Base-by-base conservation (phyloP, 257 asterid genomes). In the Verbascum thapsus region DNA sequence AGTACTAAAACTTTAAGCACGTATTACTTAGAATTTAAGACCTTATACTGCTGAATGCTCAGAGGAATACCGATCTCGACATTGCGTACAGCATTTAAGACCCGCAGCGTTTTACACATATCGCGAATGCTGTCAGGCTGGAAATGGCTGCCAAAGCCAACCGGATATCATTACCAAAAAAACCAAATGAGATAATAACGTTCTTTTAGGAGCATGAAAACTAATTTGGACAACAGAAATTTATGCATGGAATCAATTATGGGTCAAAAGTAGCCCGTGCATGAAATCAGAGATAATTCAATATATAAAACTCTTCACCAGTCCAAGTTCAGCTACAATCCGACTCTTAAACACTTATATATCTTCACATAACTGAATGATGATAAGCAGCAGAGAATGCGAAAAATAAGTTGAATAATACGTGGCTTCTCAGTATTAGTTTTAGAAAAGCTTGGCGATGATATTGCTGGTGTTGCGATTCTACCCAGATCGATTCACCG, bases 31-130 rank as follows among this genome's bases (percentile, higher is more conserved):
- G 61, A 59, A 70, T 20, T 32, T 6, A 66, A 47, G 49, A 90
- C 99, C 97, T 94, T 84, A 78, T 87, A 94, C 72, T 94, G 97
- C 70, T 90, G 92, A 78, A 90, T 84, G 81, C 97, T 94, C 22
- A 90, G 85, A 68, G 99, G 95, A 71, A 85, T 85, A 23, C 97
- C 99, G 50, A 84, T 78, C 54, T 94, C 88, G 9, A 68, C 80
- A 61, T 81, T 75, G 69, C 96, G 95, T 43, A 85, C 97, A 67
- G 87, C 92, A 87, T 94, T 94, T 55, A 94, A 67, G 43, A 94
- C 95, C 53, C 97, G 96, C 66, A 94, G 77, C 43, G 72, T 85
- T 74, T 86, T 85, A 63, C 86, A 81, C 86, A 80, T 90, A 74
- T 94, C 99, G 69, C 80, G 88, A 68, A 94, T 80, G 74, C 68